Base-by-base conservation (phyloP, 2,329 filamentous ascomycete species). In the Phaeophleospora eucalypticola region DNA sequence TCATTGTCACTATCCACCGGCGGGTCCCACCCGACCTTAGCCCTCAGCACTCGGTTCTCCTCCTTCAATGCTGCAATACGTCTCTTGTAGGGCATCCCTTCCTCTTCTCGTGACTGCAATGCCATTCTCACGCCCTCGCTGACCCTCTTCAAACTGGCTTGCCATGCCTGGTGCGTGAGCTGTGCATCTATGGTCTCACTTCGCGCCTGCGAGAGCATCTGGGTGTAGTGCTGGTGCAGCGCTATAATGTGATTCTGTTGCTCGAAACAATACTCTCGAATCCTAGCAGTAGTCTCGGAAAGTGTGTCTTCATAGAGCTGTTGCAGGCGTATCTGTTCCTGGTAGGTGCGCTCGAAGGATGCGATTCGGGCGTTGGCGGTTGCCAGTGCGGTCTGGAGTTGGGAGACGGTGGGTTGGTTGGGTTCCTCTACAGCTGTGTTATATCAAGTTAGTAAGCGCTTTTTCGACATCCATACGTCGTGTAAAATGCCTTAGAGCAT, bases 151-250 rank as follows among this genome's bases (percentile, higher is more conserved):
- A 76, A 48, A 1, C 70, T 66, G 3, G 70, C 69, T 56, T 77
- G 74, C 73, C 73, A 76, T 37, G 70, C 68, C 40, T 72, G 68
- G 47, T 76, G 72, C 46, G 71, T 71, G 16, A 75, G 58, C 34
- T 74, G 65, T 43, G 75, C 59, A 43, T 74, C 67, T 50, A 75
- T 66, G 35, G 67, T 70, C 36, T 71, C 70, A 9, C 61, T 63
- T 36, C 73, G 68, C 29, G 71, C 67, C 36, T 68, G 58, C 18
- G 73, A 66, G 9, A 76, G 61, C 4, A 75, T 64, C 1, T 53
- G 51, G 16, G 69, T 68, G 63, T 77, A 77, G 62, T 76, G 72
- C 43, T 71, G 69, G 55, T 76, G 72, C 4, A 75, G 60, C 0
- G 69, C 64, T 32, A 71, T 59, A 33, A 71, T 68, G 50, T 71